A percentile compares a stretch with the other conserved stretches of the same genome.
Conservation (phyloP, 2,329 filamentous ascomycete species). For the Trichoderma cornu-damae region DNA sequence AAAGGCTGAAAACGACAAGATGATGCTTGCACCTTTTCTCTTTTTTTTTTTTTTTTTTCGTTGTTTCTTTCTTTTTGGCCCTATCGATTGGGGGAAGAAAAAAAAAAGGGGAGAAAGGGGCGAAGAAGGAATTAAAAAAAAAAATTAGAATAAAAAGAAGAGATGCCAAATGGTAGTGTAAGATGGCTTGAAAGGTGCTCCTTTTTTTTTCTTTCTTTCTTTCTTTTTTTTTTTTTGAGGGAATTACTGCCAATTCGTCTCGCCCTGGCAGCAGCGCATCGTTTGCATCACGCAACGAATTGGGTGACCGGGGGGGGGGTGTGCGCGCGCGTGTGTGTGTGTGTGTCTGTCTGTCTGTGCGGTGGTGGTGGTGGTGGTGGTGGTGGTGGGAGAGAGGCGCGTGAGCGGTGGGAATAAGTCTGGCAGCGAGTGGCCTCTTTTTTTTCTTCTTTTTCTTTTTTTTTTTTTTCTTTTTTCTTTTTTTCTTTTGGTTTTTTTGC, state of each 20-base stretch:
- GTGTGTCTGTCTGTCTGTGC: too few relatives aligned
- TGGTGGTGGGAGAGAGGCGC: constrained; percentile 6
- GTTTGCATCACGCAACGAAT: constrained; percentile 15
- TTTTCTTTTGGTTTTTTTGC: neutral
- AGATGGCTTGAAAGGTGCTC: neutral
- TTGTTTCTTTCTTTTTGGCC: too few relatives aligned
- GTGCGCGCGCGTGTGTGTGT: too few relatives aligned
- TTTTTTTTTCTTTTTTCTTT: too few relatives aligned
- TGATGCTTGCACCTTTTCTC: neutral
- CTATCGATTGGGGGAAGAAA: too few relatives aligned
- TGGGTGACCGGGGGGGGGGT: constrained; percentile 1
- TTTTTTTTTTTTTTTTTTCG: neutral
- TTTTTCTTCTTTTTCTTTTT: too few relatives aligned
- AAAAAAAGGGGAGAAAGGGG: too few relatives aligned
- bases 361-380: neutral
- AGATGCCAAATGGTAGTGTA: neutral
- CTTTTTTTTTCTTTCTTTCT: neutral
- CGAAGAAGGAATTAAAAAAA: too few relatives aligned
- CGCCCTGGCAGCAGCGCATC: neutral
- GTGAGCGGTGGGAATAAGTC: constrained; percentile 7
- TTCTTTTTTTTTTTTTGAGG: neutral
- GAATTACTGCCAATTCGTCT: neutral
- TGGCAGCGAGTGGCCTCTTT: too few relatives aligned
- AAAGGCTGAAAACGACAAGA: too few relatives aligned
- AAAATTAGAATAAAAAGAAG: too few relatives aligned